These are phyloP conservation scores for Nakazawaea siamensis DNA, from an alignment of 805 yeast species.

Conservation along the genomic window DNA sequence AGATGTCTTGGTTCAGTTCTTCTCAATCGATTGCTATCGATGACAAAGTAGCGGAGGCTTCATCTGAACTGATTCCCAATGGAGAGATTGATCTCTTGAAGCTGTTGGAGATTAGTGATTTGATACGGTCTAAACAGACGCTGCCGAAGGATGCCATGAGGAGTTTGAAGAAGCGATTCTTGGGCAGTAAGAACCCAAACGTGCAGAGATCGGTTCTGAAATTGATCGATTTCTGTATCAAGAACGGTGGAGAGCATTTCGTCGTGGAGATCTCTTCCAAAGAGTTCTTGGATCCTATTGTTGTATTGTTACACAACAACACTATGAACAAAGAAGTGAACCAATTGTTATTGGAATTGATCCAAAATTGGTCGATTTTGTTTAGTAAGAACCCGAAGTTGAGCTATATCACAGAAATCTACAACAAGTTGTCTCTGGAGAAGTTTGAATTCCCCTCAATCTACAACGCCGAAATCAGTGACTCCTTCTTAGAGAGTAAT, in stretches of 20 bases:
- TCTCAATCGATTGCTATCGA: slow-evolving; percentile 38
- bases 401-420: slow-evolving; percentile 54
- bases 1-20: slow-evolving; percentile 47
- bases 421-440: slow-evolving; percentile 49
- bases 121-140: slow-evolving; percentile 73
- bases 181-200: slow-evolving; percentile 66
- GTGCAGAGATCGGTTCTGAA: slow-evolving; percentile 68
- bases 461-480: slow-evolving; percentile 29
- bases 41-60: slow-evolving; percentile 62
- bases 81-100: slow-evolving; percentile 72
- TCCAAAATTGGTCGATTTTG: slow-evolving; percentile 73
- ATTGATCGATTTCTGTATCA: slow-evolving; percentile 77
- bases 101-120: slow-evolving; percentile 82
- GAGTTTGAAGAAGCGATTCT: slow-evolving; percentile 65
- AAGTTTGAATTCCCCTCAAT: slow-evolving; percentile 62
- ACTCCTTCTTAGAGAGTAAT: slow-evolving; percentile 68
- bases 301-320: slow-evolving; percentile 28
- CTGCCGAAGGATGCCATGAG: slow-evolving; percentile 80
- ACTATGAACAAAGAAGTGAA: slow-evolving; percentile 44
- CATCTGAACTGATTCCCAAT: slow-evolving; percentile 84
- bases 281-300: slow-evolving; percentile 79
- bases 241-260: slow-evolving; percentile 88
- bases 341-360: slow-evolving; percentile 46
- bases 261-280: slow-evolving; percentile 69
- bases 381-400: slow-evolving; percentile 62